phyloP scores from a whole-genome alignment of 1,284 basidiomycete genomes.

The Cryptococcus depauperatus region DNA sequence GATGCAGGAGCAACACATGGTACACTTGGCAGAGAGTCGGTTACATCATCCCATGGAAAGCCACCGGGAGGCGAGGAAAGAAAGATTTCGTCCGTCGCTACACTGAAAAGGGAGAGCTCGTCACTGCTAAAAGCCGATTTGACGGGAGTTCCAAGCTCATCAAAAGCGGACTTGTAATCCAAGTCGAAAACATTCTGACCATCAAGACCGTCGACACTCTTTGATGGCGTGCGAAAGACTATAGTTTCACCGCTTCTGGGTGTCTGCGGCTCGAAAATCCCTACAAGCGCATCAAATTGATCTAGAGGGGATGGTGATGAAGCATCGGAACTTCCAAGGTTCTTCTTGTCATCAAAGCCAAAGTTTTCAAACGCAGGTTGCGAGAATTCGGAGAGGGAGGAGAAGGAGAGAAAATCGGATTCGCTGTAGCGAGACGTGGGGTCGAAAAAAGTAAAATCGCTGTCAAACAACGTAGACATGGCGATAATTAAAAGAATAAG shows the following conservation, averaged over 20 bases:
- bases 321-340: constrained; percentile 14
- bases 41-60: constrained; percentile 32
- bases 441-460: constrained; percentile 25
- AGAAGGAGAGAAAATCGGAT: constrained; percentile 30
- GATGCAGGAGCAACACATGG: constrained; percentile 10
- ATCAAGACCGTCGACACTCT: constrained; percentile 5
- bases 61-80: constrained; percentile 9
- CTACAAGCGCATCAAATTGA: constrained; percentile 16
- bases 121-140: constrained; percentile 19
- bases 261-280: constrained; percentile 16
- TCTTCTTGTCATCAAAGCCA: constrained; percentile 5
- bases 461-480: constrained; percentile 32
- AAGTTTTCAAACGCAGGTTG: background rate
- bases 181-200: constrained; percentile 1
- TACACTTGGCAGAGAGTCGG: constrained; percentile 15
- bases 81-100: constrained; percentile 9
- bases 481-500: too few relatives aligned
- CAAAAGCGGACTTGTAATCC: constrained; percentile 11
- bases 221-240: constrained; percentile 26
- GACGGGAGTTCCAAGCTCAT: constrained; percentile 20
- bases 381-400: constrained; percentile 26
- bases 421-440: constrained; percentile 18
- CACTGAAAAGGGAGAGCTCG: constrained; percentile 15
- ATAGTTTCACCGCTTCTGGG: constrained; percentile 15
- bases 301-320: constrained; percentile 19